phyloP scores from a whole-genome alignment of 176 grass and related monocot species.

The Carex parvula region DNA sequence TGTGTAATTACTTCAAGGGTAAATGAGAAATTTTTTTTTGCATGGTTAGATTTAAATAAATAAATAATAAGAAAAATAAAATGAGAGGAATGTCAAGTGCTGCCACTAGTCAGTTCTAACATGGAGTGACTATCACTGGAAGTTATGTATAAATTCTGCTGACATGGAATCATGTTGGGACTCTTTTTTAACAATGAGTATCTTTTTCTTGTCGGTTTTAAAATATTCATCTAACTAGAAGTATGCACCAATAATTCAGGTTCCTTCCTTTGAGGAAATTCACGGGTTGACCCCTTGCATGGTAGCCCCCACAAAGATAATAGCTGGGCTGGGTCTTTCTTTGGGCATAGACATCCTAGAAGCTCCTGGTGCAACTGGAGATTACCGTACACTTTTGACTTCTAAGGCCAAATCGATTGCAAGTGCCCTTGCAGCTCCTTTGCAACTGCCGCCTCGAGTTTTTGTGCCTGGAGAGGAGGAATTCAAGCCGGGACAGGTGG shows the following conservation, averaged over 20 bases:
- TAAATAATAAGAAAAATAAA: neutral
- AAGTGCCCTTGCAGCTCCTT: constrained; percentile 54
- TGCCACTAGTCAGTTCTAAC: no score
- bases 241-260: constrained; percentile 34
- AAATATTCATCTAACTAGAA: neutral
- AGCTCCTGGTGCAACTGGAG: constrained; percentile 95
- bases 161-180: neutral
- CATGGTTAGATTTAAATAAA: no score
- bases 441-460: constrained; percentile 53
- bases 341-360: constrained; percentile 93
- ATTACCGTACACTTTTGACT: constrained; percentile 83
- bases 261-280: constrained; percentile 61
- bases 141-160: no score
- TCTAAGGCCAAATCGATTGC: constrained; percentile 93
- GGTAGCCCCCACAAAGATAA: constrained; percentile 96
- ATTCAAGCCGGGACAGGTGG: constrained; percentile 47
- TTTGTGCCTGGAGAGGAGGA: constrained; percentile 84
- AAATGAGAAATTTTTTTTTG: neutral
- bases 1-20: neutral
- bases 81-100: neutral
- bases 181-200: neutral
- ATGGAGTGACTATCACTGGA: no score
- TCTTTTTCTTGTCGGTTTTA: neutral
- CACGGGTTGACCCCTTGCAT: constrained; percentile 86
- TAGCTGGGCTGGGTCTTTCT: constrained; percentile 81